These are phyloP conservation scores for Nakaseomyces bracarensis DNA, from an alignment of 1,139 yeast species.

Conservation along the genomic window DNA sequence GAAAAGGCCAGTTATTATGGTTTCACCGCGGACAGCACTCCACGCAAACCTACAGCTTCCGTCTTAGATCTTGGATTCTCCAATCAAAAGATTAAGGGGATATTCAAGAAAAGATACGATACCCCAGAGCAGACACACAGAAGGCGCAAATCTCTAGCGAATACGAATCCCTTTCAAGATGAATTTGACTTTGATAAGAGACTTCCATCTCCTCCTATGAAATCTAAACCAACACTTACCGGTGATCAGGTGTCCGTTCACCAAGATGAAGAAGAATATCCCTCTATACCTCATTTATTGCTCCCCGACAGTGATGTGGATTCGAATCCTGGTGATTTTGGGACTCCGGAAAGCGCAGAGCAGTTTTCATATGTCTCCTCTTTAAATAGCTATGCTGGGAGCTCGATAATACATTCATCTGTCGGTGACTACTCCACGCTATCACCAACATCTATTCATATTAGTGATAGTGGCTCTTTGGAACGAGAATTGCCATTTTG, in stretches of 20 bases:
- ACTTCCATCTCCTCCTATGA: slow-evolving; percentile 1
- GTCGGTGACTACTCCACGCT: slow-evolving; percentile 2
- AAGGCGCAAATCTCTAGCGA: not conserved
- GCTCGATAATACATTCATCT: slow-evolving; percentile 1
- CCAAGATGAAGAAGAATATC: not conserved
- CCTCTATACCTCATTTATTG: not conserved
- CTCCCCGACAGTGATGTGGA: slow-evolving; percentile 1
- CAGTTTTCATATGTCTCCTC: slow-evolving; percentile 5
- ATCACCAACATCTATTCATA: slow-evolving; percentile 5
- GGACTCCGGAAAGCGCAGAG: not conserved
- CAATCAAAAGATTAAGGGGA: slow-evolving; percentile 2
- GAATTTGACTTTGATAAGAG: slow-evolving; percentile 10
- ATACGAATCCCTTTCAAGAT: slow-evolving; percentile 10
- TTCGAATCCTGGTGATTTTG: not conserved
- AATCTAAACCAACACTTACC: not conserved
- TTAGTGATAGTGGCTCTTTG: slow-evolving; percentile 1
- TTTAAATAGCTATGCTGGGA: slow-evolving; percentile 1
- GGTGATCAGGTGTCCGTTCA: not conserved
- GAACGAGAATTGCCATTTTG: not conserved
- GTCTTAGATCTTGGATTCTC: not conserved
- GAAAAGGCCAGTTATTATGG: slow-evolving; percentile 5
- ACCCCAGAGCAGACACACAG: not conserved
- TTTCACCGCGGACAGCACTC: not conserved
- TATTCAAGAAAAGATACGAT: not conserved
- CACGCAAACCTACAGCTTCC: not conserved